These are phyloP conservation scores for Cyclotella atomus DNA, from an alignment of 108 stramenopile genomes.

Conservation along the genomic window DNA sequence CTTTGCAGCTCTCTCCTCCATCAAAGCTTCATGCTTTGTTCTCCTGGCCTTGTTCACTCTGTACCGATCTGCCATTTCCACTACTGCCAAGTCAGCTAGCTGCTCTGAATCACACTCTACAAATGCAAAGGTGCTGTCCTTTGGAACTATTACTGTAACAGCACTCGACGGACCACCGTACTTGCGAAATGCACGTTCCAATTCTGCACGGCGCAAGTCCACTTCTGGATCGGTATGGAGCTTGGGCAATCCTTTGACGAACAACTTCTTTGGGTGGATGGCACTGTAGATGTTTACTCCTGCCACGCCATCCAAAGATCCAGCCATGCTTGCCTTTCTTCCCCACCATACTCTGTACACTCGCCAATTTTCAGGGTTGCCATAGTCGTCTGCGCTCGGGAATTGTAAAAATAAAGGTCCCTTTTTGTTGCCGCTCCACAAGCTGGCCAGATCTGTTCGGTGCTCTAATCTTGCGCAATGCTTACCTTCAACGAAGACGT, in stretches of 20 bases:
- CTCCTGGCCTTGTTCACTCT: slow-evolving; percentile 80
- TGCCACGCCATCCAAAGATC: slow-evolving; percentile 51
- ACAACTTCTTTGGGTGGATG: slow-evolving; percentile 77
- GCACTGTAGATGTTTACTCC: slow-evolving; percentile 72
- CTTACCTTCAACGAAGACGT: slow-evolving; percentile 74
- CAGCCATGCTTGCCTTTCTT: slow-evolving; percentile 65
- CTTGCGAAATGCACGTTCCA: slow-evolving; percentile 87
- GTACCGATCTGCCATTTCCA: slow-evolving; percentile 67
- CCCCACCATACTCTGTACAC: slow-evolving; percentile 90
- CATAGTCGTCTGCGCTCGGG: slow-evolving; percentile 81
- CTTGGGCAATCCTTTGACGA: slow-evolving; percentile 68
- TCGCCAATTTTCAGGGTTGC: slow-evolving; percentile 76
- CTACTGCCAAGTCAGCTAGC: slow-evolving; percentile 69
- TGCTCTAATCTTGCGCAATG: slow-evolving; percentile 86
- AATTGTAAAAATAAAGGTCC: slow-evolving; percentile 70
- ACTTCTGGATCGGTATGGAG: slow-evolving; percentile 70
- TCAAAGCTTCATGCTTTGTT: slow-evolving; percentile 77
- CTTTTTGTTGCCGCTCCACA: slow-evolving; percentile 13
- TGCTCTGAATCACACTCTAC: slow-evolving; percentile 80
- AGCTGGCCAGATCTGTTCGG: slow-evolving; percentile 47
- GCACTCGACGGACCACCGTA: slow-evolving; percentile 80
- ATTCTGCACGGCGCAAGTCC: slow-evolving; percentile 79
- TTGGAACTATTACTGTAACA: slow-evolving; percentile 69
- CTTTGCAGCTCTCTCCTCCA: slow-evolving; percentile 73
- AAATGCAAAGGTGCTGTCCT: slow-evolving; percentile 75